A percentile compares a stretch with the other conserved stretches of the same genome.
phyloP scores from a whole-genome alignment of 345 rosid genomes.

The Populus deltoides region DNA sequence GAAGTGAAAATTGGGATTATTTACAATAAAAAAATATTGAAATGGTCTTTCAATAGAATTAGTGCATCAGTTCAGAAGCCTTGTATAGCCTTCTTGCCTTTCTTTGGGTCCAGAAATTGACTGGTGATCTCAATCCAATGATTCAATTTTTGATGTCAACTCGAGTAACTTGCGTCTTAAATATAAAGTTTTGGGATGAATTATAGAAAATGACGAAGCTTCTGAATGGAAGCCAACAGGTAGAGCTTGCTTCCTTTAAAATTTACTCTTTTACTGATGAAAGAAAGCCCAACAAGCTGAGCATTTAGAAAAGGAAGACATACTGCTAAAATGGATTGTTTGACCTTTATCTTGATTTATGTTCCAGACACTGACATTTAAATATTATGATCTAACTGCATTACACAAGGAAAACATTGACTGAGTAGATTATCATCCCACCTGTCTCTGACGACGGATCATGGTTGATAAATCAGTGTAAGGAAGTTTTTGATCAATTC shows the following conservation, averaged over 20 bases:
- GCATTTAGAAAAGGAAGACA: slow-evolving; percentile 6
- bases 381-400: background rate
- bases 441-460: slow-evolving; percentile 92
- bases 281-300: background rate
- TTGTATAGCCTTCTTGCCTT: background rate
- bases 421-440: slow-evolving; percentile 18
- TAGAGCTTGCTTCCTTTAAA: background rate
- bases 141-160: background rate
- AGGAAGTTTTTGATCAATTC: slow-evolving; percentile 95
- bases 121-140: background rate
- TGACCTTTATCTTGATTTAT: background rate
- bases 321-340: background rate
- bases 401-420: background rate
- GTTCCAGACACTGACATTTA: background rate
- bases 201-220: background rate
- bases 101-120: background rate
- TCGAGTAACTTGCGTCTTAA: background rate
- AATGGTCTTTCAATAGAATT: background rate
- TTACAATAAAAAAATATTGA: background rate
- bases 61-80: background rate
- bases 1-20: background rate
- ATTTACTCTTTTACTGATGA: background rate
- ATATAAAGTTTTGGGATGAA: background rate
- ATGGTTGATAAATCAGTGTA: slow-evolving; percentile 87
- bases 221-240: background rate